Percentiles rank a stretch among this genome's conserved stretches.
Evolutionary conservation across 768 basidiomycete genomes (phyloP).

Genomic region (Suillus brevipes): DNA sequence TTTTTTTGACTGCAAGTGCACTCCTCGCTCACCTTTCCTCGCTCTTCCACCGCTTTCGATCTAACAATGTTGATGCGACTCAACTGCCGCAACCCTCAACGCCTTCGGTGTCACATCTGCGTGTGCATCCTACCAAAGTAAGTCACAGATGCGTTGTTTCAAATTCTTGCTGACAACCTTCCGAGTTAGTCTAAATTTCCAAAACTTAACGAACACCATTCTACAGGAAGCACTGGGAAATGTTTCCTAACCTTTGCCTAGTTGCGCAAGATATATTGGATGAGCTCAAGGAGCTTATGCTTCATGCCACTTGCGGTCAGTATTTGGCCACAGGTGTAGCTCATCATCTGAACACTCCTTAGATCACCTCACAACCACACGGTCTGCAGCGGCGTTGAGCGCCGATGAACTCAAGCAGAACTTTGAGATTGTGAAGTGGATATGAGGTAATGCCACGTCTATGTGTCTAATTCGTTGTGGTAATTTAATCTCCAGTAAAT

Average conservation of each 20-base stretch:
- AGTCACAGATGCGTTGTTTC: not conserved
- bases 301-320: conserved; percentile 19
- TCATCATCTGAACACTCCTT: not conserved
- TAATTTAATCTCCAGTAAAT: not conserved
- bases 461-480: not conserved
- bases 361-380: conserved; percentile 43
- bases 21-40: no score
- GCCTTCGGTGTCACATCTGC: no score
- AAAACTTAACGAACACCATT: conserved; percentile 1
- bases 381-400: conserved; percentile 40
- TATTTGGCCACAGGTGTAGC: not conserved
- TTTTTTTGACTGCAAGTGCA: no score
- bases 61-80: no score
- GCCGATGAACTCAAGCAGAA: conserved; percentile 39
- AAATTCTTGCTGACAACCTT: conserved; percentile 2
- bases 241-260: conserved; percentile 17
- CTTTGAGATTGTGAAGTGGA: conserved; percentile 29
- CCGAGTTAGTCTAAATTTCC: not conserved
- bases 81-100: no score
- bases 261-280: conserved; percentile 9
- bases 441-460: conserved; percentile 32
- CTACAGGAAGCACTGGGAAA: conserved; percentile 17
- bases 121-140: conserved; percentile 16
- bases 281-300: conserved; percentile 16
- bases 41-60: no score